Evolutionary conservation across 2,329 filamentous ascomycete genomes (phyloP).

Genomic region (Sclerotinia nivalis): DNA sequence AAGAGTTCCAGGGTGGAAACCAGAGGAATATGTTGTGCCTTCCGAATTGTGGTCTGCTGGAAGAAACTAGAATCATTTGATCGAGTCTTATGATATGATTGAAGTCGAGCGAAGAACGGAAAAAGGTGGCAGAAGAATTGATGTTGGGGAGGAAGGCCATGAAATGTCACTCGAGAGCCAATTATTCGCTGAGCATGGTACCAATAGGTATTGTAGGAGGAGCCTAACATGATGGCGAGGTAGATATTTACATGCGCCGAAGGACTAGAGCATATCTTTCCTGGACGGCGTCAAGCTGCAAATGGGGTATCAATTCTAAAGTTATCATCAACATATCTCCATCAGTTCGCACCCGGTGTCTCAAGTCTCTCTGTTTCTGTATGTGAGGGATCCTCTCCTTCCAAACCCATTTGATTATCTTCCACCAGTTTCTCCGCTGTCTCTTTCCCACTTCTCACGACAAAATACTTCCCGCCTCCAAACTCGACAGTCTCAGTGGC

Average conservation of each 20-base stretch:
- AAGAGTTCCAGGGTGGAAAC: too few relatives aligned
- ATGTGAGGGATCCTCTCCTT: background rate
- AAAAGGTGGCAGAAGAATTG: too few relatives aligned
- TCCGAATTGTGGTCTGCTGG: too few relatives aligned
- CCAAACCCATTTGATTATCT: background rate
- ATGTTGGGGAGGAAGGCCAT: too few relatives aligned
- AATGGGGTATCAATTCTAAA: constrained; percentile 17
- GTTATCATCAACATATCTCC: background rate
- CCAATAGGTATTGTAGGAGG: background rate
- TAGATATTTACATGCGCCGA: background rate
- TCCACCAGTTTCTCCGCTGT: background rate
- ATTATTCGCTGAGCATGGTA: background rate
- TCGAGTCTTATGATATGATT: too few relatives aligned
- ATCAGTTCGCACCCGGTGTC: background rate
- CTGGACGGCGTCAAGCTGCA: background rate
- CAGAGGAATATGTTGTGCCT: too few relatives aligned
- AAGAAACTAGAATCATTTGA: too few relatives aligned
- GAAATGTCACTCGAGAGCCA: too few relatives aligned
- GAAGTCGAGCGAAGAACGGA: too few relatives aligned
- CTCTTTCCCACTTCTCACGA: constrained; percentile 41
- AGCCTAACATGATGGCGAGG: background rate
- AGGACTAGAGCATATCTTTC: background rate
- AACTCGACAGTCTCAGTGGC: constrained; percentile 39
- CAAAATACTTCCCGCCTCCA: constrained; percentile 41
- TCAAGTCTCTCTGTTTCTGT: background rate